Evolutionary conservation across 441 rosid species (phyloP), one percentile per base, ranked within the genome.

Genomic region (Croton laevigatus): DNA sequence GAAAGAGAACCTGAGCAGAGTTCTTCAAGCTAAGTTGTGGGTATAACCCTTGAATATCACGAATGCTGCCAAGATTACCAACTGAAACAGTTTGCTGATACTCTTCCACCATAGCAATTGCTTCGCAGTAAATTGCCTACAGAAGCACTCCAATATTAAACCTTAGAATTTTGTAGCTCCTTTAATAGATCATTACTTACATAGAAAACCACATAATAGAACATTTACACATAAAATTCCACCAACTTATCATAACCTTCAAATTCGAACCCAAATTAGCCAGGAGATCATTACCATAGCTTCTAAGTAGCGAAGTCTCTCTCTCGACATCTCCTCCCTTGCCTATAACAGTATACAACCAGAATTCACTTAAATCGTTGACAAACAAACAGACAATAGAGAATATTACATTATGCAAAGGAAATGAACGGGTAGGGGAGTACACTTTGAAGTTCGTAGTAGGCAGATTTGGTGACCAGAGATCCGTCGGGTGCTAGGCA

Each of bases 401-500:
- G 11, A 6, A 64, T 40, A 19, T 23, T 6, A 36, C 10, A 34
- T 16, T 49, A 67, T 11, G 20, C 17, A 17, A 10, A n/a, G 10
- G 46, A 62, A 69, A 65, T 27, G 38, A 37, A 37, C 53, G 49
- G 59, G 8, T 34, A 70, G 71, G 58, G 60, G 60, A 58, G 81
- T 89, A 94, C 99, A 55, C 82, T 91, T 73, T 90, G 99, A 61
- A 94, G 96, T 75, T 94, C 98, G 78, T 71, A 68, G 86, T 76
- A 89, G 36, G 91, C 81, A 57, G 98, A 87, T 88, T 89, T 94
- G 81, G 97, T 86, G 74, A 92, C 86, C 62, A 92, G 91, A 82
- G 98, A 92, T 79, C 93, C 99, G 72, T 90, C 99, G 46, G 99
- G 89, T 48, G 93, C 96, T 79, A 90, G 81, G 75, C 99, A 92